Evolutionary conservation across 352 stramenopile species (phyloP).

Genomic region (Phytophthora megakarya): DNA sequence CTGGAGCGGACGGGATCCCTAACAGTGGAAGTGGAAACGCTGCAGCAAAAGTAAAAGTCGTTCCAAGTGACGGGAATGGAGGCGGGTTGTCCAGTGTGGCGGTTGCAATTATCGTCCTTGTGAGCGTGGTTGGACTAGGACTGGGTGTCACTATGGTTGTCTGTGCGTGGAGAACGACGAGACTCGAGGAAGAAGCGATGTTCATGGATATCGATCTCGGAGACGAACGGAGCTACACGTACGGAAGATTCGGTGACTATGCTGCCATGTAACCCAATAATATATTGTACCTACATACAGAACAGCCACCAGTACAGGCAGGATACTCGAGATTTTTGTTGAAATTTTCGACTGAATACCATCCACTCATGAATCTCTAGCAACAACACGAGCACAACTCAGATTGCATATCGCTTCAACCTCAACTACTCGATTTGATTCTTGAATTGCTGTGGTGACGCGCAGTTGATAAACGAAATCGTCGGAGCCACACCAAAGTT

Average conservation of each 20-base stretch:
- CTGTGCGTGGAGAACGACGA: conserved; percentile 35
- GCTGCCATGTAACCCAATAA: conserved; percentile 64
- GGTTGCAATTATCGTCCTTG: conserved; percentile 38
- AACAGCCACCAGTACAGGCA: too few species aligned
- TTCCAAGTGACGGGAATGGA: conserved; percentile 20
- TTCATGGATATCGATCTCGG: conserved; percentile 50
- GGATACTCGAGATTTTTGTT: neutral
- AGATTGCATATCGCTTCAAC: neutral
- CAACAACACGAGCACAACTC: neutral
- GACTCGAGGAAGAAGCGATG: conserved; percentile 42
- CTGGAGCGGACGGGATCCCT: conserved; percentile 22
- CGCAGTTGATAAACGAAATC: neutral
- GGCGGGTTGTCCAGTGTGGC: conserved; percentile 16
- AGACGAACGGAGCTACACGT: conserved; percentile 41
- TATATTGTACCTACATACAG: too few species aligned
- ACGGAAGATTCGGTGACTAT: conserved; percentile 43
- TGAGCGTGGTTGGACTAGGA: conserved; percentile 26
- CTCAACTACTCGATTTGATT: neutral
- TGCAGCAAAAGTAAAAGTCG: neutral
- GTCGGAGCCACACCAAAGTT: neutral
- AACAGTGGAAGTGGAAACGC: neutral
- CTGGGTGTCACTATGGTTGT: conserved; percentile 29
- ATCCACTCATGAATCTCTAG: neutral
- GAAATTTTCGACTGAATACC: neutral
- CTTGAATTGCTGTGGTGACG: conserved; percentile 11